Evolutionary conservation across 2,329 filamentous ascomycete genomes (phyloP), one percentile per base, ranked within the genome.

Genomic region (Sporothrix luriei): DNA sequence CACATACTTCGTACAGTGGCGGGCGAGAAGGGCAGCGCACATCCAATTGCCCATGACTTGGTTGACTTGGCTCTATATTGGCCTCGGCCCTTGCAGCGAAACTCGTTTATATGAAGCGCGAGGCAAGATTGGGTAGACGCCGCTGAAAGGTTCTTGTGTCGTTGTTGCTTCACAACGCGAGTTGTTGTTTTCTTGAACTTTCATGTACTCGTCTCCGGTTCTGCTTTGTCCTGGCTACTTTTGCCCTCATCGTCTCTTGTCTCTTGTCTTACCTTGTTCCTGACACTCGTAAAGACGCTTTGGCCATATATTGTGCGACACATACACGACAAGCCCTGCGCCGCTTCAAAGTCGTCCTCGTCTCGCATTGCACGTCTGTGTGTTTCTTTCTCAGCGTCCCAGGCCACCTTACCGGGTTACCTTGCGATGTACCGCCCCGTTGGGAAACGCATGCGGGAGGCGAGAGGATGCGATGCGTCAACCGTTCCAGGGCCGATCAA

Each of bases 251-350:
- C n/a, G n/a, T 43, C 9, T 6, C 52, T 38, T 24, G 13, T 43
- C 4, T 38, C 33, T 43, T 62, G 57, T 26, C 38, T 38, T 46
- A 21, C 21, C 21, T 43, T 46, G 40, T 62, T 38, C 26, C 57
- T 46, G 21, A 62, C 57, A 62, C 57, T 46, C 21, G 16, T 46
- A 9, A 73, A 73, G 71, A 43, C 71, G 69, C 73, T 72, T 68
- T 57, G 66, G 66, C 66, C 65, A 29, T 57, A 33, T 57, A 68
- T 68, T 68, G 51, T 59, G 66, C 66, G 40, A 59, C 51, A 48
- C 52, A 68, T 59, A 67, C 54, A 67, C 65, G 65, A 46, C 64
- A 16, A 40, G 6, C 33, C 21, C 64, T 43, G 33, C 49, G 48
- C 64, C 38, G 29, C 40, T 33, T 46, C 64, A 52, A 40, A 38